Percentiles rank a stretch among this genome's conserved stretches.
Conservation (phyloP, 768 basidiomycete species). For the Chalciporus sphaerocephalus region DNA sequence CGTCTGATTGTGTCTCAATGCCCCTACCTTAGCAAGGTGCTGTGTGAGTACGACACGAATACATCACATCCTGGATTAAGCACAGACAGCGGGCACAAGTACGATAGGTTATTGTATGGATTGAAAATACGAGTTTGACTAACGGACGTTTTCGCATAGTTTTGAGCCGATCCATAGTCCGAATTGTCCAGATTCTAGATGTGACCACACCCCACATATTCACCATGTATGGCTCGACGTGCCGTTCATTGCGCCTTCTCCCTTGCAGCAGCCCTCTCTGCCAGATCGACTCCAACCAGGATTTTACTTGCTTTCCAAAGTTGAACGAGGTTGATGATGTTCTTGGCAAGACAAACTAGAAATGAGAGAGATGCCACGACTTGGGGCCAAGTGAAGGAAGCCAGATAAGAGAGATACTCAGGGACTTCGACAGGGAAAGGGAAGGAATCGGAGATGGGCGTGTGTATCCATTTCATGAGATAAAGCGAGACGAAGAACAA, state of each 20-base stretch:
- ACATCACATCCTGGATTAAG: conserved; percentile 14
- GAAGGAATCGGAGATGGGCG: conserved; percentile 50
- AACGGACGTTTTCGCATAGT: conserved; percentile 11
- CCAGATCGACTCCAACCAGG: conserved; percentile 88
- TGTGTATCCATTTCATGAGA: conserved; percentile 79
- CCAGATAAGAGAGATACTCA: conserved; percentile 18
- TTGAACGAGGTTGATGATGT: conserved; percentile 92
- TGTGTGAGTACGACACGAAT: conserved; percentile 5
- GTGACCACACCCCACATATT: conserved; percentile 7
- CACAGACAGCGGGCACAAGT: conserved; percentile 5
- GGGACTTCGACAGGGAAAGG: conserved; percentile 9
- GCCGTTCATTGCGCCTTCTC: conserved; percentile 24
- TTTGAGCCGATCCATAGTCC: conserved; percentile 7
- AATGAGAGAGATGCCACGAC: conserved; percentile 57
- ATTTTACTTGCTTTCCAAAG: conserved; percentile 98
- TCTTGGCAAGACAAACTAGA: conserved; percentile 76
- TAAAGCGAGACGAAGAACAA: conserved; percentile 93
- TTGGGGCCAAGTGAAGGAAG: conserved; percentile 69
- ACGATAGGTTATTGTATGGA: conserved; percentile 8
- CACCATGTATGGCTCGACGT: not conserved
- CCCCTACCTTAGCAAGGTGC: too few species aligned
- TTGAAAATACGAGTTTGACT: conserved; percentile 1
- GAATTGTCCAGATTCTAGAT: conserved; percentile 14
- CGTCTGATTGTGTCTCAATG: too few species aligned
- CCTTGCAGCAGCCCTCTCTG: conserved; percentile 70